Evolutionary conservation across 2,329 filamentous ascomycete species (phyloP).

Genomic region (Pestalotiopsis sp.): DNA sequence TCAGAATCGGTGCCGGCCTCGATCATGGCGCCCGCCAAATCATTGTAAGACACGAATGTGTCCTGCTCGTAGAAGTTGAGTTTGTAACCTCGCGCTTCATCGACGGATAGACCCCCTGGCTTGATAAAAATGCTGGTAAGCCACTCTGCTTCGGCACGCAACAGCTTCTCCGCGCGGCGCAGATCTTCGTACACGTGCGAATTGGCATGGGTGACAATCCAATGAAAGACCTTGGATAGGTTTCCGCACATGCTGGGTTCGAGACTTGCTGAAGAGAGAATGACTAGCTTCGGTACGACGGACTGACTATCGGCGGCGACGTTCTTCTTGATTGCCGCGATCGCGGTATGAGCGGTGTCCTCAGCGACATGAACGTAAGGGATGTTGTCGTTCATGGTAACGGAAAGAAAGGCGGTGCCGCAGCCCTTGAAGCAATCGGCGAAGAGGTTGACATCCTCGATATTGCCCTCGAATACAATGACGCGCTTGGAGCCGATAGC

Average conservation of each 20-base stretch:
- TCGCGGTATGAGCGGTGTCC: slow-evolving; percentile 34
- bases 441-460: slow-evolving; percentile 39
- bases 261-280: slow-evolving; percentile 43
- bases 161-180: slow-evolving; percentile 30
- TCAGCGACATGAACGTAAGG: slow-evolving; percentile 38
- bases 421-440: slow-evolving; percentile 33
- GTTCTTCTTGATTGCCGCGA: slow-evolving; percentile 30
- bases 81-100: slow-evolving; percentile 38
- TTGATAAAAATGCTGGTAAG: slow-evolving; percentile 40
- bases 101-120: slow-evolving; percentile 38
- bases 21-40: slow-evolving; percentile 48
- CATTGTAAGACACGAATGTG: slow-evolving; percentile 40
- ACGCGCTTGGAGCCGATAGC: slow-evolving; percentile 31
- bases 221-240: slow-evolving; percentile 28
- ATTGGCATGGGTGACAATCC: slow-evolving; percentile 30
- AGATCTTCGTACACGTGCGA: slow-evolving; percentile 41
- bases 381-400: slow-evolving; percentile 43
- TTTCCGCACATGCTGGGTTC: slow-evolving; percentile 36
- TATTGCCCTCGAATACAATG: slow-evolving; percentile 40
- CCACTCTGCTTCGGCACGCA: slow-evolving; percentile 38
- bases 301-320: not conserved
- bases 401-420: slow-evolving; percentile 39
- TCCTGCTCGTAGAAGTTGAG: slow-evolving; percentile 38
- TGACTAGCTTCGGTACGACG: slow-evolving; percentile 37
- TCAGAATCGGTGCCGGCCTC: slow-evolving; percentile 40